A percentile compares a stretch with the other conserved stretches of the same genome.
Evolutionary conservation across 106 monocot genomes (phyloP).

Genomic region (Phalaenopsis equestris): DNA sequence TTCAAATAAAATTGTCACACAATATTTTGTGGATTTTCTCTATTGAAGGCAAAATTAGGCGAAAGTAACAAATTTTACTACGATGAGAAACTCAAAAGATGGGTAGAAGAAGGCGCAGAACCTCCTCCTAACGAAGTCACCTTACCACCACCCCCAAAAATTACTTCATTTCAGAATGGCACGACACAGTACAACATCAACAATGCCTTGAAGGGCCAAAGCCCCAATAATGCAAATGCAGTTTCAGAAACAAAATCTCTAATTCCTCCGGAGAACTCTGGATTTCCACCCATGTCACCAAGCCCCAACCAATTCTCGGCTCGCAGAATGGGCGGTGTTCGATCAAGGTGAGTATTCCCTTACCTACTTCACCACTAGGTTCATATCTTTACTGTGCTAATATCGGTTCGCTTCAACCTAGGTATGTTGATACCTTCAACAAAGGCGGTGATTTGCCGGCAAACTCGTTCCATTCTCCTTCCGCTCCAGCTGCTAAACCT

Average conservation of each 20-base stretch:
- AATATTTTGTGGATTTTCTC: neutral
- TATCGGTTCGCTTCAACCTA: conserved; percentile 10
- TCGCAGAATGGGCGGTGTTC: conserved; percentile 69
- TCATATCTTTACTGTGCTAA: neutral
- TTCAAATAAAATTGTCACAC: neutral
- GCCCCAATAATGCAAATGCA: conserved; percentile 16
- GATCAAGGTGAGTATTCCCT: conserved; percentile 44
- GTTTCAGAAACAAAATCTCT: conserved; percentile 27
- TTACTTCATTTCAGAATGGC: conserved; percentile 42
- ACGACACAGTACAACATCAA: conserved; percentile 37
- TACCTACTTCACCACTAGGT: neutral
- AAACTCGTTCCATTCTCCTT: conserved; percentile 38
- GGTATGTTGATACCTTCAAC: conserved; percentile 97
- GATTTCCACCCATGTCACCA: conserved; percentile 67
- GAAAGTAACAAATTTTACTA: conserved; percentile 89
- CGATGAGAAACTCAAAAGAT: conserved; percentile 87
- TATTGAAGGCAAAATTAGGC: conserved; percentile 67
- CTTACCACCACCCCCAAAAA: conserved; percentile 61
- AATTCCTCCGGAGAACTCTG: conserved; percentile 21
- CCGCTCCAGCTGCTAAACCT: conserved; percentile 51
- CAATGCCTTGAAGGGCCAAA: conserved; percentile 24
- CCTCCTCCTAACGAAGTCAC: conserved; percentile 41
- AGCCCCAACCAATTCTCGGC: conserved; percentile 74
- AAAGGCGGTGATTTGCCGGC: conserved; percentile 31
- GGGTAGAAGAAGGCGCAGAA: conserved; percentile 84